Evolutionary conservation across 2,329 filamentous ascomycete species (phyloP).

Genomic region (Sphaerostilbella broomeana): DNA sequence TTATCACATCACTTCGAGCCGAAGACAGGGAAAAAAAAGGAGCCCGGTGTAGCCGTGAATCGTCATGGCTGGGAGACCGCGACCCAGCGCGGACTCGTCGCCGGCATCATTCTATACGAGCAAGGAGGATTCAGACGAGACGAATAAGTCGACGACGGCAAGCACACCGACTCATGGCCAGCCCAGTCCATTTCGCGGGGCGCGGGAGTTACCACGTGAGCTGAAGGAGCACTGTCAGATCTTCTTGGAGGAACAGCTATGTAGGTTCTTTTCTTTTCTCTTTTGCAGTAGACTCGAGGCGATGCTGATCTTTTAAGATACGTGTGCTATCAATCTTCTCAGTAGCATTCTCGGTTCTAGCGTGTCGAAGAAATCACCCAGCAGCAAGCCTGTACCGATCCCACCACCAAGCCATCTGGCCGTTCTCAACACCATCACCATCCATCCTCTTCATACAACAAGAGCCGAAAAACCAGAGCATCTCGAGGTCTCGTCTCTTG

Average conservation of each 20-base stretch:
- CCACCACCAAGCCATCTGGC: conserved; percentile 69
- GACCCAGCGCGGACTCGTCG: conserved; percentile 24
- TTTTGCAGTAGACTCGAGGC: too few relatives aligned
- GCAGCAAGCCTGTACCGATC: conserved; percentile 45
- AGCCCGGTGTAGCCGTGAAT: not conserved
- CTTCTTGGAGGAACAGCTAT: conserved; percentile 69
- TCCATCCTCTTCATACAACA: conserved; percentile 75
- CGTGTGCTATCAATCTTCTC: conserved; percentile 54
- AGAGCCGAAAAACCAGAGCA: conserved; percentile 57
- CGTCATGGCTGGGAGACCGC: conserved; percentile 12
- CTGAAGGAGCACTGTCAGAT: conserved; percentile 61
- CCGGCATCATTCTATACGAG: conserved; percentile 30
- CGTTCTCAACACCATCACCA: conserved; percentile 70
- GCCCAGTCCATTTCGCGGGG: conserved; percentile 43
- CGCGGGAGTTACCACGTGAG: conserved; percentile 52
- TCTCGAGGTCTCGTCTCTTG: conserved; percentile 55
- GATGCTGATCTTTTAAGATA: conserved; percentile 25
- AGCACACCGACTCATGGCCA: conserved; percentile 28
- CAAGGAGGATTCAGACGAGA: conserved; percentile 18
- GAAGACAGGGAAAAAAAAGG: not conserved
- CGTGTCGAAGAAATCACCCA: conserved; percentile 23
- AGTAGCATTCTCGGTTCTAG: conserved; percentile 55
- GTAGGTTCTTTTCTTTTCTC: conserved; percentile 33
- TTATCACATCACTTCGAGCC: not conserved
- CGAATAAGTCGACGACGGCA: conserved; percentile 28